A percentile compares a stretch with the other conserved stretches of the same genome.
phyloP scores from a whole-genome alignment of 2,329 filamentous ascomycete genomes.

The Fusarium sp. region DNA sequence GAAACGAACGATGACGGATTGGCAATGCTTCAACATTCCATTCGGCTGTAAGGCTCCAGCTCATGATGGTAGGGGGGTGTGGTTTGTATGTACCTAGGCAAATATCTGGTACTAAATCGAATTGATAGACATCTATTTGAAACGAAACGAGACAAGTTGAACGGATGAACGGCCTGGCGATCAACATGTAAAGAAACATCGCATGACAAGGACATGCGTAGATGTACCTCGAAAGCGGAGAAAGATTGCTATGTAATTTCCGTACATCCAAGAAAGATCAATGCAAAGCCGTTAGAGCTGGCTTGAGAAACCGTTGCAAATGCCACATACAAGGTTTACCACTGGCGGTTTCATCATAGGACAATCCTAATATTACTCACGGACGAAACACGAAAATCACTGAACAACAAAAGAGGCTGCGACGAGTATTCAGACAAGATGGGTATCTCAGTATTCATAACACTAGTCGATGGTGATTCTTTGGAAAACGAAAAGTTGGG shows the following conservation, averaged over 20 bases:
- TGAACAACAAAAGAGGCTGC: neutral
- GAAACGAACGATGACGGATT: conserved; percentile 28
- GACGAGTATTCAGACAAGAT: neutral
- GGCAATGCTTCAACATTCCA: conserved; percentile 28
- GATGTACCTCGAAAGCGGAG: neutral
- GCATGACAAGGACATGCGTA: conserved; percentile 9
- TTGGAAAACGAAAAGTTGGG: conserved; percentile 26
- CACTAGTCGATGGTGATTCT: conserved; percentile 17
- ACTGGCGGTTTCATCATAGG: neutral
- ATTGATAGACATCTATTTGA: neutral
- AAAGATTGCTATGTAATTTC: neutral
- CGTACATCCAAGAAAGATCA: neutral
- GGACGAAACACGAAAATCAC: neutral
- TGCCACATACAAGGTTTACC: neutral
- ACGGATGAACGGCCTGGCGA: neutral
- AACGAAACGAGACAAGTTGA: conserved; percentile 3
- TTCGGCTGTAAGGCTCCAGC: neutral
- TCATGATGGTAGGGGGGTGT: neutral
- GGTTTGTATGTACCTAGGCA: neutral
- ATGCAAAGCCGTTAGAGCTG: neutral
- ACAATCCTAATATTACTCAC: neutral
- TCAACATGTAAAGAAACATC: neutral
- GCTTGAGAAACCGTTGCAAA: neutral
- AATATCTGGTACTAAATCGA: neutral
- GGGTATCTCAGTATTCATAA: conserved; percentile 33